A percentile compares a stretch with the other conserved stretches of the same genome.
phyloP scores from a whole-genome alignment of 331 rosid species.

The Rosa hybrid region DNA sequence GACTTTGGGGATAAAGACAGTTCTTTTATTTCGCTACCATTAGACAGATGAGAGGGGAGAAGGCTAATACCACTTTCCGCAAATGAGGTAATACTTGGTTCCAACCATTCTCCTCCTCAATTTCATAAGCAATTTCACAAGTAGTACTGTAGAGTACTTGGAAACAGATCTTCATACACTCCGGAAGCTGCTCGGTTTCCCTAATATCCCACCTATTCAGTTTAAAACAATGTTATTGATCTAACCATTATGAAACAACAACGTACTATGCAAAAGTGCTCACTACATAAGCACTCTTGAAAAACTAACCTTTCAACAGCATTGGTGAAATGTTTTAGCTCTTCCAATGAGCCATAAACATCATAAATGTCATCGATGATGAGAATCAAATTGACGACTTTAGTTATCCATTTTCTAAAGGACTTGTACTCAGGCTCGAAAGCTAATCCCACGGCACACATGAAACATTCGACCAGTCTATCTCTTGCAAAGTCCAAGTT shows the following conservation, averaged over 20 bases:
- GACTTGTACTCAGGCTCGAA: slow-evolving; percentile 32
- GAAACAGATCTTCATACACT: slow-evolving; percentile 57
- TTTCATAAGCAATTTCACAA: slow-evolving; percentile 50
- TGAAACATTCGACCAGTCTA: slow-evolving; percentile 63
- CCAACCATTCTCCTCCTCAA: slow-evolving; percentile 31
- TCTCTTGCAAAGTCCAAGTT: slow-evolving; percentile 57
- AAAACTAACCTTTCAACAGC: slow-evolving; percentile 41
- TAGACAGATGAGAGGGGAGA: too few relatives aligned
- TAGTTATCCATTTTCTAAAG: slow-evolving; percentile 61
- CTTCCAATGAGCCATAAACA: slow-evolving; percentile 58
- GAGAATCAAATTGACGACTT: slow-evolving; percentile 44
- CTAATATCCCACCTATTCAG: slow-evolving; percentile 48
- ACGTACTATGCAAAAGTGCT: too few relatives aligned
- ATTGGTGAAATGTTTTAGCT: slow-evolving; percentile 50
- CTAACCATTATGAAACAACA: too few relatives aligned
- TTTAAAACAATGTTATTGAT: not conserved
- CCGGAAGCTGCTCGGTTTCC: slow-evolving; percentile 47
- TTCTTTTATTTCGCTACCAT: too few relatives aligned
- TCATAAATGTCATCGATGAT: slow-evolving; percentile 69
- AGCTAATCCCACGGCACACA: slow-evolving; percentile 55
- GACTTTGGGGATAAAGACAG: too few relatives aligned
- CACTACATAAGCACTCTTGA: too few relatives aligned
- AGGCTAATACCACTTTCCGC: slow-evolving; percentile 41
- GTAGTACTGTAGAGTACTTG: slow-evolving; percentile 46
- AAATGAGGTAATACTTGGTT: slow-evolving; percentile 38